A percentile compares a stretch with the other conserved stretches of the same genome.
phyloP scores from a whole-genome alignment of 2,329 filamentous ascomycete genomes.

The Beauveria sp. region DNA sequence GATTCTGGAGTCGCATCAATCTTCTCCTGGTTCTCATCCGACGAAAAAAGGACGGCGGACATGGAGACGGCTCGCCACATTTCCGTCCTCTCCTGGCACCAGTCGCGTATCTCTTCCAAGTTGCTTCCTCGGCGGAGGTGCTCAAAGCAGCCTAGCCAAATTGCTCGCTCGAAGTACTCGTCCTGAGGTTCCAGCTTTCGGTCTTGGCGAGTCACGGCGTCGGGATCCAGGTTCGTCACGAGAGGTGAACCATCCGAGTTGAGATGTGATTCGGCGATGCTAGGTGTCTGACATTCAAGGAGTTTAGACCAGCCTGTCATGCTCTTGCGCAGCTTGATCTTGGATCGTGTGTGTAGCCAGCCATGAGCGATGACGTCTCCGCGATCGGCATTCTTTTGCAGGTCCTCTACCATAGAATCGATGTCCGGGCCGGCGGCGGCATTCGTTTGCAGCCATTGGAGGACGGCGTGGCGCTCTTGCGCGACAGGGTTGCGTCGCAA shows the following conservation, averaged over 20 bases:
- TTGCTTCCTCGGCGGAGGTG: constrained; percentile 78
- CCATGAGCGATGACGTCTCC: constrained; percentile 79
- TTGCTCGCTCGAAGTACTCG: constrained; percentile 78
- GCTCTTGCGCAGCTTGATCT: constrained; percentile 84
- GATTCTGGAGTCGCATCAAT: constrained; percentile 33
- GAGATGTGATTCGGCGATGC: constrained; percentile 46
- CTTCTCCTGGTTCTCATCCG: constrained; percentile 34
- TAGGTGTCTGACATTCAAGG: constrained; percentile 54
- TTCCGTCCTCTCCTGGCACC: constrained; percentile 80
- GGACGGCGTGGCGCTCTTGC: constrained; percentile 67
- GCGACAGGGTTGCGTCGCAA: constrained; percentile 64
- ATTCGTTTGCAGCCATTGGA: constrained; percentile 80
- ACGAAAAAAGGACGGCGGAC: constrained; percentile 58
- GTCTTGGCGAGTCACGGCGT: constrained; percentile 74
- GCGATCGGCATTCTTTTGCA: constrained; percentile 68
- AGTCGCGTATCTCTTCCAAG: constrained; percentile 67
- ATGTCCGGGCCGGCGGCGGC: constrained; percentile 65
- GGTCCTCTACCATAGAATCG: constrained; percentile 65
- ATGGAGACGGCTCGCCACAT: constrained; percentile 82
- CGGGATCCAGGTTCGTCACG: constrained; percentile 85
- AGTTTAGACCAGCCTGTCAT: constrained; percentile 59
- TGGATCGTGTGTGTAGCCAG: constrained; percentile 85
- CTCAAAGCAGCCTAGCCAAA: constrained; percentile 92
- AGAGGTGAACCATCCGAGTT: constrained; percentile 56
- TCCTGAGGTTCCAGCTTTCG: constrained; percentile 74